Evolutionary conservation across 306 rosid genomes (phyloP), one percentile per base, ranked within the genome.

Genomic region (Glycine latifolia): DNA sequence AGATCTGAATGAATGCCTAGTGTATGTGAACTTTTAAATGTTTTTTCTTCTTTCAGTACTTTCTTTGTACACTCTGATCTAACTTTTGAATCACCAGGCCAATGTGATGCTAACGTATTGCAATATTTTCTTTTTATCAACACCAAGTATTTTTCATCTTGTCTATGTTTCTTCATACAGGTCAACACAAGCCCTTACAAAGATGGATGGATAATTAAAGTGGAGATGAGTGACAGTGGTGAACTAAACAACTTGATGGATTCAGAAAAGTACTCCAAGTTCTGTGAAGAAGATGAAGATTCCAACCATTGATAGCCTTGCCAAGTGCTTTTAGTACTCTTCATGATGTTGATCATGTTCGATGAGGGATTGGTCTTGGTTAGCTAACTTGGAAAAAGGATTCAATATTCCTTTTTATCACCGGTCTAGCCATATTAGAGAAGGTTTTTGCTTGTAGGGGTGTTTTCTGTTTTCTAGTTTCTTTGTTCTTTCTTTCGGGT

Each of bases 231-330:
- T 70, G 90, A 86, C 65, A 76, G 46, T 41, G 84, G 82, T 69
- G 97, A 95, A 84, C 70, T 93, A 85, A 87, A 84, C 60, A 89
- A 88, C 26, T 82, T 95, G 89, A 90, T 95, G 99, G 96, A 93
- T 82, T 85, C 98, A 20, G 93, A 93, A 11, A 46, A 90, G 75
- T 95, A 93, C 89, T 54, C 97, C 88, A 90, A 95, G 82, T 95
- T 95, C 89, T 95, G 99, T 81, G 97, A 95, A 87, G 97, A 95
- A 87, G 99, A n/a, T n/a, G n/a, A 95, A 81, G 93, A 93, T 77
- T 88, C 94, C 83, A 81, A 80, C 39, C 97, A 91, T 69, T 91
- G 90, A 90, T 82, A 14, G 5, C 14, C 56, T 82, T 54, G 53
- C 43, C 67, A 61, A 61, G 43, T 52, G 71, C 80, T 76, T 82